These are phyloP conservation scores for Maudiozyma serrabonitensis DNA, from an alignment of 805 yeast species.

Conservation along the genomic window DNA sequence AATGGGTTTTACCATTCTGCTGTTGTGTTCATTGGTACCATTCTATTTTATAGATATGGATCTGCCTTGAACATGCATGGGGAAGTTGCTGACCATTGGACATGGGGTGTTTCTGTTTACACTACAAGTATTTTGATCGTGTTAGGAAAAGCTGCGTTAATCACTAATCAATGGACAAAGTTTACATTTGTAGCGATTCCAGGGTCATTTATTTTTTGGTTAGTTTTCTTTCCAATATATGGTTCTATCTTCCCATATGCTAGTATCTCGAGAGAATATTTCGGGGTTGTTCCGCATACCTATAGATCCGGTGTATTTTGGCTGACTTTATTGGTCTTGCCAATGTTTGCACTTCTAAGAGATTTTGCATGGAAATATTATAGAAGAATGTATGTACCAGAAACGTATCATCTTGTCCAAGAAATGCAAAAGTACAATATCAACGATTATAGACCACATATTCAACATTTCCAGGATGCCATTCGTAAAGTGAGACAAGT, in stretches of 20 bases:
- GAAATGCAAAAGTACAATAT: slow-evolving; percentile 93
- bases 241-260: slow-evolving; percentile 76
- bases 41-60: slow-evolving; percentile 59
- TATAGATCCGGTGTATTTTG: slow-evolving; percentile 77
- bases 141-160: slow-evolving; percentile 87
- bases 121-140: slow-evolving; percentile 84
- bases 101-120: slow-evolving; percentile 86
- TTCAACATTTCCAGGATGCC: slow-evolving; percentile 94
- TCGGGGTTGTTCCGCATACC: slow-evolving; percentile 66
- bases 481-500: slow-evolving; percentile 96
- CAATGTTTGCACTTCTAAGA: slow-evolving; percentile 69
- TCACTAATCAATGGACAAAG: slow-evolving; percentile 91
- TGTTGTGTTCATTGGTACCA: slow-evolving; percentile 64
- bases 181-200: slow-evolving; percentile 88
- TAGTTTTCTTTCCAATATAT: slow-evolving; percentile 78
- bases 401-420: slow-evolving; percentile 89
- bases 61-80: slow-evolving; percentile 55
- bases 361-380: slow-evolving; percentile 93
- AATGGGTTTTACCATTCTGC: slow-evolving; percentile 95
- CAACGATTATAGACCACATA: slow-evolving; percentile 89
- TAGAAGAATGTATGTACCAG: slow-evolving; percentile 85
- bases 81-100: slow-evolving; percentile 75
- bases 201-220: slow-evolving; percentile 81
- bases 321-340: slow-evolving; percentile 69
- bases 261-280: slow-evolving; percentile 72